Evolutionary conservation across 768 basidiomycete genomes (phyloP), one percentile per base, ranked within the genome.

Genomic region (Russula dissimulans): DNA sequence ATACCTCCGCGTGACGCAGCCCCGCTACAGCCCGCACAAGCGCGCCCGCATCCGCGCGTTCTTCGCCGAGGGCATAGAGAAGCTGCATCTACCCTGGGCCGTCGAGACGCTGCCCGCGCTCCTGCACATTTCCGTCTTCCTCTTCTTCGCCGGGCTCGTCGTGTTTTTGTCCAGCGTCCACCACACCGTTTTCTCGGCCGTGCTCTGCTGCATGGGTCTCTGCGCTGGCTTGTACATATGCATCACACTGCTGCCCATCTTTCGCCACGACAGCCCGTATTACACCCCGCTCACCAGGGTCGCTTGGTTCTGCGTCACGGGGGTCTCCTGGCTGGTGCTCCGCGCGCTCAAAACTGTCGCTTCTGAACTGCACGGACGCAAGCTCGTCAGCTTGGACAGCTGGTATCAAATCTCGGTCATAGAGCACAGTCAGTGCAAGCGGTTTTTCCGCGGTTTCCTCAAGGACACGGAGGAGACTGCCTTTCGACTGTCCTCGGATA

Each of bases 111-210:
- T 61, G 31, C 60, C 60, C n/a, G 55, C 54, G 18, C 71, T 81
- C 7, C 73, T 82, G n/a, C 80, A 81, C 60, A 67, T 77, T 5
- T 77, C 79, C 1, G 70, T 81, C 7, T 72, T 79, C n/a, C 71
- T 81, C 6, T 81, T 81, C 68, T 75, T 83, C 66, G 73, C 76
- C 31, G 77, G 78, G 36, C 71, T 82, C 41, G 67, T 79, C 39
- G 71, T 74, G 14, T 79, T 81, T 66, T 68, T 80, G 38, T 69
- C 66, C 57, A 69, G 75, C 17, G 66, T 67, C 34, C 60, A 67
- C 51, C 47, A 31, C 4, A 54, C 50, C 6, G 46, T 60, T 15
- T 60, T 60, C 39, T 54, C 59, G 11, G 5, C 47, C 14, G 52
- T 54, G 53, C 51, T 68, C 15, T 60, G 56, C 3, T 54, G 57